Conservation (phyloP, 306 rosid species). For the Vigna hirtella region DNA sequence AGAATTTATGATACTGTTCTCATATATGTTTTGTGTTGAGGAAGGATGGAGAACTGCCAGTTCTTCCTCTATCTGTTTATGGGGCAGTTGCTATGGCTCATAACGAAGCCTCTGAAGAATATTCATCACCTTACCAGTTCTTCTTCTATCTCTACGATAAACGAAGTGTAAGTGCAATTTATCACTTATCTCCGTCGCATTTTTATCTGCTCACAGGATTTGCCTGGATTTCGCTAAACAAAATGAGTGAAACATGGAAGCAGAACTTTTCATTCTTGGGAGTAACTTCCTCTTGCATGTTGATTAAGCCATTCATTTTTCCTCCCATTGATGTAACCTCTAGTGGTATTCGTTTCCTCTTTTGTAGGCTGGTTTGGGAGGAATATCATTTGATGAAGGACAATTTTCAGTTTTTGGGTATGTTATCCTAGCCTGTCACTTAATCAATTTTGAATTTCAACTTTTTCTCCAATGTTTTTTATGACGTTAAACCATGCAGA, state of each 20-base stretch:
- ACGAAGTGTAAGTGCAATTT: slow-evolving; percentile 68
- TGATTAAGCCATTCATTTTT: slow-evolving; percentile 14
- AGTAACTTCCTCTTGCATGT: background rate
- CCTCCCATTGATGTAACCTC: slow-evolving; percentile 2
- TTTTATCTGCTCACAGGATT: background rate
- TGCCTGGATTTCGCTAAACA: slow-evolving; percentile 9
- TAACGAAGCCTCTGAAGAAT: slow-evolving; percentile 84
- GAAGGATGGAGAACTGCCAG: slow-evolving; percentile 97
- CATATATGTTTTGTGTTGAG: slow-evolving; percentile 37
- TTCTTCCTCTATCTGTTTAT: slow-evolving; percentile 90
- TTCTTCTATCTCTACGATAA: slow-evolving; percentile 94
- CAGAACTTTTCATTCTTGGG: slow-evolving; percentile 1
- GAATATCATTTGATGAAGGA: slow-evolving; percentile 97
- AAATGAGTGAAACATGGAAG: slow-evolving; percentile 24
- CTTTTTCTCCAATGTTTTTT: background rate
- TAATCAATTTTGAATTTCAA: background rate
- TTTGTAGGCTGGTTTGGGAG: slow-evolving; percentile 94
- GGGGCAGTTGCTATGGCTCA: slow-evolving; percentile 98
- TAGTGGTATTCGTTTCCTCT: slow-evolving; percentile 16
- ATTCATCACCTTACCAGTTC: slow-evolving; percentile 86
- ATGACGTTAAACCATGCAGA: slow-evolving; percentile 52
- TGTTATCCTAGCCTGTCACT: slow-evolving; percentile 20
- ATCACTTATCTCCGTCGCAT: background rate
- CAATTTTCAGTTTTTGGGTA: slow-evolving; percentile 97
- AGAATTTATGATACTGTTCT: slow-evolving; percentile 9